Base-by-base conservation (phyloP, 2,329 filamentous ascomycete species). In the Gaeumannomyces tritici region DNA sequence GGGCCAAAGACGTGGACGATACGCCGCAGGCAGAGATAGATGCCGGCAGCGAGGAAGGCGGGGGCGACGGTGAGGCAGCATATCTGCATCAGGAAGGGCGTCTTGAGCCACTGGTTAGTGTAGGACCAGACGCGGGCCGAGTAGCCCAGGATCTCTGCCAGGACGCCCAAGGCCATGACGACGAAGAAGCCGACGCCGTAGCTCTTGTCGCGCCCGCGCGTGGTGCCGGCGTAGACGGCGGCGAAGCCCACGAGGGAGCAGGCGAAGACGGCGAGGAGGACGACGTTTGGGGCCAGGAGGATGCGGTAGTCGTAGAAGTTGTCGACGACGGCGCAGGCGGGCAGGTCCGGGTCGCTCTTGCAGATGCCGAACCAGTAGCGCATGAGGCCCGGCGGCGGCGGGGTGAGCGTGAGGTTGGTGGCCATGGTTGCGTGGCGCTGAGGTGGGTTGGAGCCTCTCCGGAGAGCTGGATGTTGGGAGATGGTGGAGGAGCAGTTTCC, bases 61-160 rank as follows among this genome's bases (percentile, higher is more conserved):
- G 87, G 86, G 0, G 77, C 86, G 63, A 89, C 80, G 4, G 86
- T 89, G 63, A 90, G 76, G 66, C 80, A 83, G 68, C 83, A 79
- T 51, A 86, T 81, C 70, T 88, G 84, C 51, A 85, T 80, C 62
- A 82, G 68, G 70, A 83, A 83, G 26, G 75, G 73, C 55, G 73
- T 70, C 65, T 77, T 70, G n/a, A 67, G 66, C 75, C 78, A 87
- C 4, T 78, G 79, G 67, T 88, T 80, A 51, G 78, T 60, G 68
- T 79, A 79, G 68, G 83, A 80, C 67, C 81, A 73, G 35, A 89
- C 73, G 12, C 87, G 78, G 3, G 81, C 86, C 0, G 71, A 73
- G 65, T 89, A 89, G 13, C 86, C 86, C 28, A 86, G 66, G 18
- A 86, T 72, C 70, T 89, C 86, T 35, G 78, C 75, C 55, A 79